Evolutionary conservation across 2,329 filamentous ascomycete genomes (phyloP), one percentile per base, ranked within the genome.

Genomic region (Stylonectria norvegica): DNA sequence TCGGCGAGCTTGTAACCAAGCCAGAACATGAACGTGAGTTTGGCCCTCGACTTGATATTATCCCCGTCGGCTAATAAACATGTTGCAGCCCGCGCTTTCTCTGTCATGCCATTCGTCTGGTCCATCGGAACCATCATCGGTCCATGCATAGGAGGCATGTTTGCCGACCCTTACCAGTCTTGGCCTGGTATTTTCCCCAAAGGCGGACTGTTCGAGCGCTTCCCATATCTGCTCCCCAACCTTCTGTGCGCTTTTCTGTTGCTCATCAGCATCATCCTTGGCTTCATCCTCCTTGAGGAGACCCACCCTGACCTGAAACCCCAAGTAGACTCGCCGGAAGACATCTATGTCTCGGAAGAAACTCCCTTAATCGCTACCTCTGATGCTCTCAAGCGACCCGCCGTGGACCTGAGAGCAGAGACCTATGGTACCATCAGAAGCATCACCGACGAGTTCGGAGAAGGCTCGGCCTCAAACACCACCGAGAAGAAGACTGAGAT

Each of bases 101-200:
- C 89, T 3, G 79, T 95, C 31, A 95, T 96, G 88, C 90, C 90
- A 1, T 95, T 95, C 58, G 85, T 95, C 6, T 96, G 90, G 89
- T 85, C 79, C 33, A 83, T 95, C 37, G 90, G 90, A 17, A 94
- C 88, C 8, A 95, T 95, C 49, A 75, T 95, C 38, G 90, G 90
- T 0, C 86, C 90, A 47, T 86, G 85, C 5, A 89, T 96, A 50
- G 91, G 91, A 43, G 91, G 91, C 22, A 79, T 85, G 40, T 89
- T 95, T 61, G 86, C 89, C 43, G 82, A 88, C 50, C 90, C 91
- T 18, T 77, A 82, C 47, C 70, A 78, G 23, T 81, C 81, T 15
- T 95, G 86, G 63, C 89, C 91, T 15, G 67, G 72, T 18, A 31
- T 78, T 1, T 93, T 95, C 58, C 79, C 84, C 30, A 57, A 69